Conservation (phyloP, 352 stramenopile species). For the Pythium dissimile region DNA sequence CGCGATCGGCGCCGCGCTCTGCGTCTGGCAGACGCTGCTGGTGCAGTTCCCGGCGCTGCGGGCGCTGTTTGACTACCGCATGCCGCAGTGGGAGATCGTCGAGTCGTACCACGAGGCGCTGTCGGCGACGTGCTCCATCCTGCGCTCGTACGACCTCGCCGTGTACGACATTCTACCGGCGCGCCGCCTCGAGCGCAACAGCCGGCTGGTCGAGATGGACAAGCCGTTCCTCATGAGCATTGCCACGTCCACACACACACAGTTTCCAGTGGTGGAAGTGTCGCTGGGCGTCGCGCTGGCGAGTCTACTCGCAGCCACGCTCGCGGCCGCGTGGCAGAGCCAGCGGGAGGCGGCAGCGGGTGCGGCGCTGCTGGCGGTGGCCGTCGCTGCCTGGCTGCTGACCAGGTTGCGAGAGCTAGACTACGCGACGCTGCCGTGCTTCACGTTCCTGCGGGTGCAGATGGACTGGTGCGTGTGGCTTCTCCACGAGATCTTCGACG, state of each 20-base stretch:
- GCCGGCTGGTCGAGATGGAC: slow-evolving; percentile 50
- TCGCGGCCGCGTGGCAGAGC: not conserved
- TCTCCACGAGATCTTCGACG: slow-evolving; percentile 58
- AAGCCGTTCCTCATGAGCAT: slow-evolving; percentile 67
- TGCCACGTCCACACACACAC: slow-evolving; percentile 41
- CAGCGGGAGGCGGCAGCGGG: not conserved
- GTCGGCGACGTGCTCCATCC: slow-evolving; percentile 30
- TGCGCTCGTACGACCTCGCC: slow-evolving; percentile 35
- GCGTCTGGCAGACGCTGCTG: slow-evolving; percentile 40
- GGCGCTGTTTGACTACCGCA: slow-evolving; percentile 41
- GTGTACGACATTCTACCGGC: slow-evolving; percentile 52
- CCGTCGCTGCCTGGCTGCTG: slow-evolving; percentile 28
- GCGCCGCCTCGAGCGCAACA: slow-evolving; percentile 44
- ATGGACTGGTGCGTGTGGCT: slow-evolving; percentile 46
- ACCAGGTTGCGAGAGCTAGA: slow-evolving; percentile 45
- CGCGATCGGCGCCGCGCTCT: slow-evolving; percentile 31
- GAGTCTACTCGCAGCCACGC: not conserved
- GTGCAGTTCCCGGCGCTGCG: slow-evolving; percentile 39
- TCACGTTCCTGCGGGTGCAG: slow-evolving; percentile 17
- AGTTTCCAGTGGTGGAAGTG: slow-evolving; percentile 34
- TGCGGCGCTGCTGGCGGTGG: slow-evolving; percentile 1
- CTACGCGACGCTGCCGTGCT: slow-evolving; percentile 50
- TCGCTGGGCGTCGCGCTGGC: slow-evolving; percentile 15
- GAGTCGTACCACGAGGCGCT: slow-evolving; percentile 34
- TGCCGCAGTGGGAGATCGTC: slow-evolving; percentile 47